Percentiles rank a stretch among this genome's conserved stretches.
phyloP scores from a whole-genome alignment of 805 yeast species.

The Ascoidea tarda region DNA sequence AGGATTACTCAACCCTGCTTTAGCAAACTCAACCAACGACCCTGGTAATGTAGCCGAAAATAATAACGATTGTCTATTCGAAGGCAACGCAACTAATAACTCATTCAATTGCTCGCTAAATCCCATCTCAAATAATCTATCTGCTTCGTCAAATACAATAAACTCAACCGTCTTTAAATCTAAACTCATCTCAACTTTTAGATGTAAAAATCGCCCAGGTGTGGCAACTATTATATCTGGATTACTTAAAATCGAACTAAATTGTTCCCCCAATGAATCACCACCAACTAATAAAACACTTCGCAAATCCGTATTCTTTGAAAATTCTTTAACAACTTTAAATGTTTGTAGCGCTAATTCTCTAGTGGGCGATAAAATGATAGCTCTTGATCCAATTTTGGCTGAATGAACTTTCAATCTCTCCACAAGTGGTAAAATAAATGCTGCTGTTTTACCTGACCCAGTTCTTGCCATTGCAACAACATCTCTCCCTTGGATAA shows the following conservation, averaged over 20 bases:
- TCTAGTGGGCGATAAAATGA: slow-evolving; percentile 87
- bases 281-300: slow-evolving; percentile 86
- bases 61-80: slow-evolving; percentile 72
- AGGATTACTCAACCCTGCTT: slow-evolving; percentile 90
- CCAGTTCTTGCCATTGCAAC: slow-evolving; percentile 99
- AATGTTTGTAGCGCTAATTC: slow-evolving; percentile 91
- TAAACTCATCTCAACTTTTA: slow-evolving; percentile 88
- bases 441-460: slow-evolving; percentile 98
- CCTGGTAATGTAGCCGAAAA: slow-evolving; percentile 94
- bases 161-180: slow-evolving; percentile 77
- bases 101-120: slow-evolving; percentile 89
- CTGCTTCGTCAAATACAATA: slow-evolving; percentile 95
- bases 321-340: slow-evolving; percentile 78
- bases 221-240: slow-evolving; percentile 96
- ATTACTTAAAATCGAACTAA: slow-evolving; percentile 78
- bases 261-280: slow-evolving; percentile 96
- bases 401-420: slow-evolving; percentile 73
- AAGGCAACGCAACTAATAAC: slow-evolving; percentile 69
- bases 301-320: slow-evolving; percentile 72
- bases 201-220: slow-evolving; percentile 93
- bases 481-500: slow-evolving; percentile 79
- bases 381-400: slow-evolving; percentile 77
- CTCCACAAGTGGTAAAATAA: slow-evolving; percentile 81
- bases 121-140: slow-evolving; percentile 92
- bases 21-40: slow-evolving; percentile 89